Evolutionary conservation across 2,329 filamentous ascomycete genomes (phyloP), one percentile per base, ranked within the genome.

Genomic region (Bipolaris cookei): DNA sequence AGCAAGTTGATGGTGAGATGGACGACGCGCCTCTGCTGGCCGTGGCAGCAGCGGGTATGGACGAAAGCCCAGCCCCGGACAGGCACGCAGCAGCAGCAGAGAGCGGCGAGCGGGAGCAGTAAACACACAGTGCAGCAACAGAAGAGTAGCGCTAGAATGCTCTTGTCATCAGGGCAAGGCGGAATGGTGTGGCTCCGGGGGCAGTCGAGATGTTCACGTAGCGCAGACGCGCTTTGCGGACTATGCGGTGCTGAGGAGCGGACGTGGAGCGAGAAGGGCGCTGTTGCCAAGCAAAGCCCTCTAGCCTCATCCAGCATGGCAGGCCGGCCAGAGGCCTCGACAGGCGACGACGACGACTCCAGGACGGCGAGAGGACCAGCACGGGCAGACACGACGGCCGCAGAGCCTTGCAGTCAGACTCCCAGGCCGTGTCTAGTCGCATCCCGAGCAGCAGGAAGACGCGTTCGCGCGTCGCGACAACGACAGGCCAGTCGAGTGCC

Each of bases 171-270:
- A 69, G 68, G 67, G 66, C 65, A 64, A 55, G 53, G 56, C 68
- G 64, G 64, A 61, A 64, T 63, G 47, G 55, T 61, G 54, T 54
- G 58, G 68, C 54, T 62, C 60, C 62, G 59, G 66, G 67, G 68
- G 71, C 58, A 61, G 65, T 68, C 63, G 67, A 68, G 65, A 66
- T 63, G 48, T 64, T 72, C 66, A 74, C 70, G 72, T 69, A 67
- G 66, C 70, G 67, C 64, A 68, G 59, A 62, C 59, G 56, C 65
- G 63, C 62, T 66, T 66, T 68, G 65, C 69, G 73, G 71, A 70
- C 71, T 70, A 73, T 73, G 68, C 65, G 67, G 67, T 68, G 64
- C 61, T 68, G 63, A 54, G 62, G 62, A 66, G 63, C 57, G 56
- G 64, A 62, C 42, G 42, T 44, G 60, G 52, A 61, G 54, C 57